These are phyloP conservation scores for Scutellaria barbata DNA, from an alignment of 257 asterid genomes.

Conservation along the genomic window DNA sequence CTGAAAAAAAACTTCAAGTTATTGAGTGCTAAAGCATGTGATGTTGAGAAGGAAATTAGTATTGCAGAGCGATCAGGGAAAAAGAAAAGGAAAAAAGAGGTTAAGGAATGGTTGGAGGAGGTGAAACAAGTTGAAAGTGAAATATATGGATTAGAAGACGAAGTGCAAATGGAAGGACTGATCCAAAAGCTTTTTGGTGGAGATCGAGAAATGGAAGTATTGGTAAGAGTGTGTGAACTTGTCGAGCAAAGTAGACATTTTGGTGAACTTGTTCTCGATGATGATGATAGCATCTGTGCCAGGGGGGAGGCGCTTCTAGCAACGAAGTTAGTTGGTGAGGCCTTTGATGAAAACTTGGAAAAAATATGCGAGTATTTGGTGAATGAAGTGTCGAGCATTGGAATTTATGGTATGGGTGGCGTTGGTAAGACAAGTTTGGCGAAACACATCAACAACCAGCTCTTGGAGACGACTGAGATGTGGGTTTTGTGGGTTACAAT, in stretches of 20 bases:
- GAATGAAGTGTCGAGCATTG: slow-evolving; percentile 19
- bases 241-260: slow-evolving; percentile 17
- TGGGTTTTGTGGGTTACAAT: slow-evolving; percentile 30
- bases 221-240: not conserved
- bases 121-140: not conserved
- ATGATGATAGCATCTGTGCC: not conserved
- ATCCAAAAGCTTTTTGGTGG: not conserved
- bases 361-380: not conserved
- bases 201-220: not conserved
- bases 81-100: slow-evolving; percentile 16
- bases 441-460: slow-evolving; percentile 21
- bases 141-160: not conserved
- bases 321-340: slow-evolving; percentile 19
- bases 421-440: slow-evolving; percentile 29
- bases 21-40: slow-evolving; percentile 3
- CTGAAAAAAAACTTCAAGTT: not conserved
- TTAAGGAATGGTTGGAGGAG: slow-evolving; percentile 19
- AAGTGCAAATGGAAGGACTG: not conserved
- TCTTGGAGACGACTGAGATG: not conserved
- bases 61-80: slow-evolving; percentile 12
- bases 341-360: slow-evolving; percentile 5
- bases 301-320: slow-evolving; percentile 7
- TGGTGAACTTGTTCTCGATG: slow-evolving; percentile 22
- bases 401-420: slow-evolving; percentile 34
- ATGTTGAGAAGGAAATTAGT: slow-evolving; percentile 8